phyloP scores from a whole-genome alignment of 345 rosid species.

The Brassica cretica region DNA sequence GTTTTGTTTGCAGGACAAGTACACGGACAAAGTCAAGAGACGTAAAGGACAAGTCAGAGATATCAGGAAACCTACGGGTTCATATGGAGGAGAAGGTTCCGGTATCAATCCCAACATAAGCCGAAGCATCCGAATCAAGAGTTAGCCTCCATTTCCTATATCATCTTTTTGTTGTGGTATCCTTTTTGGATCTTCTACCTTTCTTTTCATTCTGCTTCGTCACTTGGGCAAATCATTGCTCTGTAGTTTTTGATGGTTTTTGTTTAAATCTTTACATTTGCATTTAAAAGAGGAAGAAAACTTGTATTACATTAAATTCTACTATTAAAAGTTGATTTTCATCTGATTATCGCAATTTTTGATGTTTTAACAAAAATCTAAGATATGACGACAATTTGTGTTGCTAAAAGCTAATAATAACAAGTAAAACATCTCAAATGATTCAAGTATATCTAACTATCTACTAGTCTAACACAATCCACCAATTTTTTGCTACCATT shows the following conservation, averaged over 20 bases:
- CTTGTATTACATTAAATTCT: neutral
- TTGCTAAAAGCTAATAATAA: neutral
- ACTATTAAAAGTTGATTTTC: neutral
- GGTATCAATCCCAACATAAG: conserved; percentile 73
- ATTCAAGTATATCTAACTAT: neutral
- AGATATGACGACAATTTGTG: neutral
- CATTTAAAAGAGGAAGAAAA: conserved; percentile 1
- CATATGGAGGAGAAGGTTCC: conserved; percentile 66
- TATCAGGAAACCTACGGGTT: conserved; percentile 51
- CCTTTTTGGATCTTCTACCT: neutral
- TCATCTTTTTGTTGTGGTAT: neutral
- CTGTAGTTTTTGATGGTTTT: conserved; percentile 19
- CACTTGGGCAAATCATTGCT: conserved; percentile 6
- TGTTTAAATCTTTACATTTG: neutral
- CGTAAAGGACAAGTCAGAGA: conserved; percentile 65
- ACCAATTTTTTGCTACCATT: conserved; percentile 19
- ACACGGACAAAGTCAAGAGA: conserved; percentile 42
- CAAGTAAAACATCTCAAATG: neutral
- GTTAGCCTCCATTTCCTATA: conserved; percentile 22
- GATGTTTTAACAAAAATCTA: neutral
- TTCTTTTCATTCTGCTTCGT: neutral
- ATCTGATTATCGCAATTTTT: neutral
- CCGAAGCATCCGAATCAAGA: conserved; percentile 60
- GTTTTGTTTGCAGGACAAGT: conserved; percentile 48
- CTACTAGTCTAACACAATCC: conserved; percentile 4